phyloP scores from a whole-genome alignment of 2,329 filamentous ascomycete species.

The Talaromyces verruculosus region DNA sequence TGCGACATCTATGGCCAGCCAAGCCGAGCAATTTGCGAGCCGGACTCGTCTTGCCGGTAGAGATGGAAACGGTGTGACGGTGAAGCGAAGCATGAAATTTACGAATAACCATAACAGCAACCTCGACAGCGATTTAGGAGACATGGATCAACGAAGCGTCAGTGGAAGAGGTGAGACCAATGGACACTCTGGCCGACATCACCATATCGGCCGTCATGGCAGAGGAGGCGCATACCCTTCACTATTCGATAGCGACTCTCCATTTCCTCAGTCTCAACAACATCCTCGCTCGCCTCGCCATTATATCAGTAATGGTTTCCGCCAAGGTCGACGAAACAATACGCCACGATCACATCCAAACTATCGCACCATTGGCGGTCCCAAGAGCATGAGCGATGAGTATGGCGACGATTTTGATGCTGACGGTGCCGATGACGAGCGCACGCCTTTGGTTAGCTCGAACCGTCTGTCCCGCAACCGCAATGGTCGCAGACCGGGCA shows the following conservation, averaged over 20 bases:
- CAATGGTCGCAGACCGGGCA: slow-evolving; percentile 54
- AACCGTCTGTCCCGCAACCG: slow-evolving; percentile 61
- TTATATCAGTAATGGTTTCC: slow-evolving; percentile 53
- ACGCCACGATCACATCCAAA: slow-evolving; percentile 63
- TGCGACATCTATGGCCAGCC: slow-evolving; percentile 70
- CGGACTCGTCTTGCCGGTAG: slow-evolving; percentile 66
- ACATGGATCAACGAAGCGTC: slow-evolving; percentile 62
- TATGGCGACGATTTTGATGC: slow-evolving; percentile 80
- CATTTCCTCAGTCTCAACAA: slow-evolving; percentile 59
- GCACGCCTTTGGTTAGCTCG: slow-evolving; percentile 73
- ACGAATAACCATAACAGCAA: slow-evolving; percentile 73
- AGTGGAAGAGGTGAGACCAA: slow-evolving; percentile 60
- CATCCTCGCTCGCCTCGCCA: slow-evolving; percentile 62
- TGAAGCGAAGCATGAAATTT: slow-evolving; percentile 97
- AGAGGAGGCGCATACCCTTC: slow-evolving; percentile 68
- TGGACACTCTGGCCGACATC: slow-evolving; percentile 66
- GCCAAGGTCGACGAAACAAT: slow-evolving; percentile 68
- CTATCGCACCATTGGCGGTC: slow-evolving; percentile 45
- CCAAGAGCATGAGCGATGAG: slow-evolving; percentile 61
- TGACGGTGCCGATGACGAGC: slow-evolving; percentile 79
- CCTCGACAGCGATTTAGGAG: slow-evolving; percentile 65
- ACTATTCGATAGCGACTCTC: slow-evolving; percentile 73
- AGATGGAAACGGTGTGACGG: slow-evolving; percentile 63
- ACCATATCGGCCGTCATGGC: slow-evolving; percentile 77
- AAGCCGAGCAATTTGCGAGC: slow-evolving; percentile 47